phyloP scores from a whole-genome alignment of 2,329 filamentous ascomycete species.

The Polytolypa hystricis region DNA sequence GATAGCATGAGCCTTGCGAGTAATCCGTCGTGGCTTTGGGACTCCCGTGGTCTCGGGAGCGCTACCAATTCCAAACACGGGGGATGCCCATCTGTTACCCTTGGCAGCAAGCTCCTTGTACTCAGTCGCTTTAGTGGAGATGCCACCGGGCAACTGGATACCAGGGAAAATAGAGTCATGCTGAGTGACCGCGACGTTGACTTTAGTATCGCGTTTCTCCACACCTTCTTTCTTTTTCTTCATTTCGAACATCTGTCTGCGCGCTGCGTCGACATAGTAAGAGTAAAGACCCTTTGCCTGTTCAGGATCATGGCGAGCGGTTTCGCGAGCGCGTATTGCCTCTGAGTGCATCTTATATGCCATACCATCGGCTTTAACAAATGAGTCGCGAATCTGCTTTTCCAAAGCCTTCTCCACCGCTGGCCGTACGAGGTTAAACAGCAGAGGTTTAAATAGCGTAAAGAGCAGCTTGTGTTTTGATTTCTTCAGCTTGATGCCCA shows the following conservation, averaged over 20 bases:
- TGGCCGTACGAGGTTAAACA: constrained; percentile 74
- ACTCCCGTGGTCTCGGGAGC: constrained; percentile 63
- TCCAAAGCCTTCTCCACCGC: constrained; percentile 78
- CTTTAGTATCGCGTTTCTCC: constrained; percentile 51
- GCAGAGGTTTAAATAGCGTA: constrained; percentile 70
- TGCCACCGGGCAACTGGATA: constrained; percentile 73
- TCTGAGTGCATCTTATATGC: constrained; percentile 72
- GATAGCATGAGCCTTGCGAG: constrained; percentile 49
- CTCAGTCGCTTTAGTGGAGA: constrained; percentile 86
- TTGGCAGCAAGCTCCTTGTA: constrained; percentile 79
- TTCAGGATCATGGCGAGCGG: constrained; percentile 57
- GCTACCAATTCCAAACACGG: constrained; percentile 77
- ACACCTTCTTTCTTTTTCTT: constrained; percentile 59
- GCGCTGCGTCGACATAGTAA: constrained; percentile 65
- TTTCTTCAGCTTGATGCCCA: constrained; percentile 84
- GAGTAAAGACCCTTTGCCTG: constrained; percentile 73
- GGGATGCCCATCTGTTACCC: constrained; percentile 90
- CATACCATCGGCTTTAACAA: constrained; percentile 61
- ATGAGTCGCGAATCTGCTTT: constrained; percentile 76
- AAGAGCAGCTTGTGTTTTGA: constrained; percentile 93
- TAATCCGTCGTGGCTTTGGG: constrained; percentile 45
- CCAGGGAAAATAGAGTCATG: constrained; percentile 88
- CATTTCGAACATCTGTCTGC: constrained; percentile 61
- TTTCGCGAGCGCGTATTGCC: constrained; percentile 59
- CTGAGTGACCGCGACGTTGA: constrained; percentile 75